These are phyloP conservation scores for Chenopodium album DNA, from an alignment of 148 eudicot species.

Conservation along the genomic window DNA sequence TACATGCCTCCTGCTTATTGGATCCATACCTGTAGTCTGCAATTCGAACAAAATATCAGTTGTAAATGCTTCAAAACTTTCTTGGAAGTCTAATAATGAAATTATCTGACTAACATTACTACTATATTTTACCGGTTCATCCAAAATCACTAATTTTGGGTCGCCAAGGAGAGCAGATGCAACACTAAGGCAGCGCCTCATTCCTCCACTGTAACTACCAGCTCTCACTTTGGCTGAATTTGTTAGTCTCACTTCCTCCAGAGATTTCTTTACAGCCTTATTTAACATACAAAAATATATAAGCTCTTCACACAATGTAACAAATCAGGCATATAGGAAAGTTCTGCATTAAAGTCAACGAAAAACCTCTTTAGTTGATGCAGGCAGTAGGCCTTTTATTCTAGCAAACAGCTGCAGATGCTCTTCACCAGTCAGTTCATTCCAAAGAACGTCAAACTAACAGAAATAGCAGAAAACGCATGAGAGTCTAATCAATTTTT, in stretches of 20 bases:
- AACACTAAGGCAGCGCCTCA: constrained; percentile 97
- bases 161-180: constrained; percentile 85
- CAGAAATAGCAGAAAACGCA: background rate
- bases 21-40: constrained; percentile 98
- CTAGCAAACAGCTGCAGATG: constrained; percentile 80
- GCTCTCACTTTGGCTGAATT: constrained; percentile 66
- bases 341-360: background rate
- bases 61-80: background rate
- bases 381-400: constrained; percentile 74
- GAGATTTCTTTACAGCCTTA: constrained; percentile 57
- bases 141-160: constrained; percentile 81
- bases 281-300: background rate
- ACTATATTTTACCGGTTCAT: constrained; percentile 65
- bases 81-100: too few relatives aligned
- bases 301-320: background rate
- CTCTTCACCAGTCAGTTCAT: constrained; percentile 73
- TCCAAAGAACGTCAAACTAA: constrained; percentile 94
- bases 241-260: constrained; percentile 66
- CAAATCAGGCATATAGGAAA: background rate
- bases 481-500: background rate
- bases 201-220: constrained; percentile 89
- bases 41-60: background rate
- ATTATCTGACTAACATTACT: background rate
- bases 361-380: constrained; percentile 53
- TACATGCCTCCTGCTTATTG: constrained; percentile 80